These are phyloP conservation scores for Mycotypha africana DNA, from an alignment of 371 early-diverging fungal species.

Conservation along the genomic window DNA sequence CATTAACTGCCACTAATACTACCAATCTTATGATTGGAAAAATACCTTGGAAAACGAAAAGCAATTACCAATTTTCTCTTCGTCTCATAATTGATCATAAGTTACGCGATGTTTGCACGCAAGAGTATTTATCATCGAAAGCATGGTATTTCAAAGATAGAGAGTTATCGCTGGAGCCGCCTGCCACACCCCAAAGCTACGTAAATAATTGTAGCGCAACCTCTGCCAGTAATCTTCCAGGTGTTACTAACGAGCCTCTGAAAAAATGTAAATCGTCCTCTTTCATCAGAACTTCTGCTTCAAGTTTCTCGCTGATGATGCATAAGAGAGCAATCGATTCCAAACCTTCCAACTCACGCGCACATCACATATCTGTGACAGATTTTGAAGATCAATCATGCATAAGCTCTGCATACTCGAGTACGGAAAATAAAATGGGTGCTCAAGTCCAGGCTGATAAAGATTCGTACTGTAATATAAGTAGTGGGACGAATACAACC, in stretches of 20 bases:
- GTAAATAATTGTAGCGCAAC: not conserved
- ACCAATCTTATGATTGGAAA: conserved; percentile 31
- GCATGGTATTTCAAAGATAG: conserved; percentile 32
- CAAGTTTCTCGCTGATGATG: conserved; percentile 32
- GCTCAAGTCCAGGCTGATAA: conserved; percentile 6
- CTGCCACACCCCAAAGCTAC: not conserved
- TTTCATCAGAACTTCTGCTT: conserved; percentile 34
- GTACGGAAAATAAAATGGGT: no score
- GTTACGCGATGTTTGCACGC: conserved; percentile 41
- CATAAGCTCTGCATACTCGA: no score
- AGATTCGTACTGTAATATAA: no score
- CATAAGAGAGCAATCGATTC: conserved; percentile 20
- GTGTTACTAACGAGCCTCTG: not conserved
- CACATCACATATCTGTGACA: not conserved
- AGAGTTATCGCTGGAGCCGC: not conserved
- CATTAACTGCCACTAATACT: conserved; percentile 14
- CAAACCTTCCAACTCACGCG: not conserved
- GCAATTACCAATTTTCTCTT: conserved; percentile 34
- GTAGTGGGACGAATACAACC: no score
- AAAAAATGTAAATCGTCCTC: conserved; percentile 32
- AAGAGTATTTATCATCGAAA: conserved; percentile 38
- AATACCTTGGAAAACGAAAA: conserved; percentile 33
- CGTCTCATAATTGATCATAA: conserved; percentile 37
- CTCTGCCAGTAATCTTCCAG: not conserved
- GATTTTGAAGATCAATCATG: conserved; percentile 10